Evolutionary conservation across 2,329 filamentous ascomycete genomes (phyloP).

Genomic region (Fusarium pseudoanthophilum): DNA sequence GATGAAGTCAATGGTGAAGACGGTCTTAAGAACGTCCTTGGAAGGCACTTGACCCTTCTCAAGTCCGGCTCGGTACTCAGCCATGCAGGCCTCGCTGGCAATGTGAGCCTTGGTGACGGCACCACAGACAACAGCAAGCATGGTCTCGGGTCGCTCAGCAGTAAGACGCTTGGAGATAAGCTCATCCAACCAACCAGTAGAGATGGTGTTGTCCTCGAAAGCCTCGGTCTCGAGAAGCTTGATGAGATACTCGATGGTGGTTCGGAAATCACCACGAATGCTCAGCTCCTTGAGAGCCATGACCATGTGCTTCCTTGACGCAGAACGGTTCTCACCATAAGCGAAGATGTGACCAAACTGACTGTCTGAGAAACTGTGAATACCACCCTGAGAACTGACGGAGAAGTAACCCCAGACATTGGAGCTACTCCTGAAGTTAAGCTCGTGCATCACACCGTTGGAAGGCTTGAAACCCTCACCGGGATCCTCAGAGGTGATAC

Average conservation of each 20-base stretch:
- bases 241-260: conserved; percentile 98
- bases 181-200: conserved; percentile 98
- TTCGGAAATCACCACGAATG: conserved; percentile 99
- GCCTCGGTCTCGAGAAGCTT: conserved; percentile 98
- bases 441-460: conserved; percentile 97
- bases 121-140: conserved; percentile 94
- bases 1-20: conserved; percentile 98
- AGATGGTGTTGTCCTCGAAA: conserved; percentile 99
- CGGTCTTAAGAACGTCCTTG: conserved; percentile 96
- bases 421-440: conserved; percentile 98
- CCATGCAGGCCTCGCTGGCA: conserved; percentile 88
- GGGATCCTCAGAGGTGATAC: conserved; percentile 98
- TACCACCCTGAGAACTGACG: conserved; percentile 93
- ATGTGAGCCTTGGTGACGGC: conserved; percentile 95
- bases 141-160: conserved; percentile 92
- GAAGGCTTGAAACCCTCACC: conserved; percentile 99
- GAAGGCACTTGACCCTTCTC: conserved; percentile 98
- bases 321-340: conserved; percentile 95
- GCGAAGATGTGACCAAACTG: conserved; percentile 99
- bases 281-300: conserved; percentile 98
- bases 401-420: conserved; percentile 99
- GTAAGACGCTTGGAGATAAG: conserved; percentile 98
- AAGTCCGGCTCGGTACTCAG: conserved; percentile 86
- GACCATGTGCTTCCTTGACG: conserved; percentile 99
- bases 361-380: conserved; percentile 98